Evolutionary conservation across 495 filamentous ascomycete genomes (phyloP).

Genomic region (Chaetomidium leptoderma): DNA sequence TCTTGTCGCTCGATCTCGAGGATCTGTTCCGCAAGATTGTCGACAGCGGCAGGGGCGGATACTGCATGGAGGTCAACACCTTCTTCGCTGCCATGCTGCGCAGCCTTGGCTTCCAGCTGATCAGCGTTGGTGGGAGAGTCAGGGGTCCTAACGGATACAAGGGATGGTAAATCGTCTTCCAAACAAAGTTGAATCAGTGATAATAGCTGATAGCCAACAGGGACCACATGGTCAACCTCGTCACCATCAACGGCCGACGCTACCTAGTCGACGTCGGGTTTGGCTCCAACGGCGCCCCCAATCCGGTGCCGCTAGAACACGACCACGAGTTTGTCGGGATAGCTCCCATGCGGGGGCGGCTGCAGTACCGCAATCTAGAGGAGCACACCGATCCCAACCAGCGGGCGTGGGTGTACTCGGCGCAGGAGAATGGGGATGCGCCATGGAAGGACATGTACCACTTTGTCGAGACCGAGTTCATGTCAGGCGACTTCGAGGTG

Average conservation of each 20-base stretch:
- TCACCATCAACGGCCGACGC: constrained; percentile 47
- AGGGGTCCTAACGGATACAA: constrained; percentile 28
- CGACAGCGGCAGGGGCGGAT: constrained; percentile 51
- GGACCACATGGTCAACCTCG: constrained; percentile 68
- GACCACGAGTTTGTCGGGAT: constrained; percentile 16
- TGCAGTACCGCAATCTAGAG: constrained; percentile 28
- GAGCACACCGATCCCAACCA: constrained; percentile 30
- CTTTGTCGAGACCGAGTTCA: constrained; percentile 44
- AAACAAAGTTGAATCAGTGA: not conserved
- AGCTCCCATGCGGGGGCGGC: constrained; percentile 2
- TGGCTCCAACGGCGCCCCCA: constrained; percentile 43
- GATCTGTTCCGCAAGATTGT: constrained; percentile 64
- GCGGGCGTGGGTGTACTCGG: constrained; percentile 43
- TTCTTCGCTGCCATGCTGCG: constrained; percentile 63
- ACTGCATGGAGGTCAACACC: constrained; percentile 72
- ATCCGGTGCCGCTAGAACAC: constrained; percentile 32
- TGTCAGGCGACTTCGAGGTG: constrained; percentile 47
- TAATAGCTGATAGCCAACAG: constrained; percentile 29
- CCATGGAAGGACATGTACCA: constrained; percentile 41
- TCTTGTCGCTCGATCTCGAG: constrained; percentile 52
- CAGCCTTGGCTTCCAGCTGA: constrained; percentile 57
- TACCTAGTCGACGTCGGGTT: constrained; percentile 72
- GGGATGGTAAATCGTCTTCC: constrained; percentile 33
- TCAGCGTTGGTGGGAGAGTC: constrained; percentile 42
- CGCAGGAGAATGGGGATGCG: constrained; percentile 16